Percentiles rank a stretch among this genome's conserved stretches.
Conservation (phyloP, 2,329 filamentous ascomycete genomes). For the Aspergillus sp. region DNA sequence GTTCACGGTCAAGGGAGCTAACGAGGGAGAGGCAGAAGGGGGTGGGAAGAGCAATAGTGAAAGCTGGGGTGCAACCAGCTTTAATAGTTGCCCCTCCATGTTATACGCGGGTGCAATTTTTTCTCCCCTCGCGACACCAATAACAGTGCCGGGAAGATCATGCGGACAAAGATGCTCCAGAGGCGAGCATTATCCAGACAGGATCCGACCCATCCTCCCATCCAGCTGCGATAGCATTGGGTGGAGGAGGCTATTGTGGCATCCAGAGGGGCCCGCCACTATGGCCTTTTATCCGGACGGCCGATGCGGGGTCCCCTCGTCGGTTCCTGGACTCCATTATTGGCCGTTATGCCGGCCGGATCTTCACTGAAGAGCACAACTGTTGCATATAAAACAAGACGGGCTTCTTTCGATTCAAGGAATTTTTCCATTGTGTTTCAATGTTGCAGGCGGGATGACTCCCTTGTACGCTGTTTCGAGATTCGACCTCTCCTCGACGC, state of each 20-base stretch:
- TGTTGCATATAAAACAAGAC: not conserved
- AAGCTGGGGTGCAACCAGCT: constrained; percentile 13
- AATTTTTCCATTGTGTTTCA: not conserved
- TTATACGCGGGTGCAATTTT: constrained; percentile 4
- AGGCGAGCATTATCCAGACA: constrained; percentile 8
- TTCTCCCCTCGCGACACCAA: not conserved
- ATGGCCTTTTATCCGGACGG: constrained; percentile 14
- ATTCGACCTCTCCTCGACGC: not conserved
- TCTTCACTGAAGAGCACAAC: not conserved
- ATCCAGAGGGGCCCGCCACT: constrained; percentile 9
- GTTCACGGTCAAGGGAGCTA: not conserved
- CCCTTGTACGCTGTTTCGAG: not conserved
- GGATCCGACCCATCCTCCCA: not conserved
- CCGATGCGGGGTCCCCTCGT: constrained; percentile 6
- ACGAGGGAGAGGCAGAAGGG: not conserved
- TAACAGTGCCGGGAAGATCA: not conserved
- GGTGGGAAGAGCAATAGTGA: not conserved
- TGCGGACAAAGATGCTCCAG: constrained; percentile 5
- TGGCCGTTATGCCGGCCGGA: not conserved
- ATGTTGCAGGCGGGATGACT: not conserved
- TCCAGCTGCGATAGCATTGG: constrained; percentile 12
- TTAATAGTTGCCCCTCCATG: constrained; percentile 21
- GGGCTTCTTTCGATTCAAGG: not conserved
- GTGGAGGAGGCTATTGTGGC: constrained; percentile 8
- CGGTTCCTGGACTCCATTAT: not conserved